Percentiles rank a stretch among this genome's conserved stretches.
phyloP scores from a whole-genome alignment of 2,329 filamentous ascomycete species.

The Alternaria postmessia region DNA sequence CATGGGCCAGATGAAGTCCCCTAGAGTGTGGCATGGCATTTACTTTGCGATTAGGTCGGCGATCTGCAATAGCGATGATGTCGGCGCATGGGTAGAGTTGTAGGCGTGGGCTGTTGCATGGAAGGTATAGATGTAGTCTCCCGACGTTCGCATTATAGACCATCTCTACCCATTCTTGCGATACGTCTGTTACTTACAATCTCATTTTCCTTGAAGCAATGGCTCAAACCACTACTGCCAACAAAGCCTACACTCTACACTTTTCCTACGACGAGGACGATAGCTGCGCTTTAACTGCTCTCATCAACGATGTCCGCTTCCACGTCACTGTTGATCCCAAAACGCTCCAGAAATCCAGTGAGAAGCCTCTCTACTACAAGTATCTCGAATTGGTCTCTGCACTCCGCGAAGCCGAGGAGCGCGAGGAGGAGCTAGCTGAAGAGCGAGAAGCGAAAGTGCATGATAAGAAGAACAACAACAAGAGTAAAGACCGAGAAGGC shows the following conservation, averaged over 20 bases:
- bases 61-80: slow-evolving; percentile 12
- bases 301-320: slow-evolving; percentile 32
- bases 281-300: slow-evolving; percentile 20
- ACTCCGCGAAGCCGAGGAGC: slow-evolving; percentile 25
- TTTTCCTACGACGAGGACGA: slow-evolving; percentile 27
- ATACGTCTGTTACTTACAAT: background rate
- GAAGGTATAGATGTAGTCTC: slow-evolving; percentile 3
- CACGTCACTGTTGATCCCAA: slow-evolving; percentile 21
- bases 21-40: slow-evolving; percentile 9
- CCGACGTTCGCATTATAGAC: background rate
- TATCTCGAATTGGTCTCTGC: slow-evolving; percentile 26
- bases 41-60: slow-evolving; percentile 1
- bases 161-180: background rate
- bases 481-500: slow-evolving; percentile 4
- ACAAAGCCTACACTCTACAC: slow-evolving; percentile 21
- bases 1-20: slow-evolving; percentile 13
- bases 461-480: background rate
- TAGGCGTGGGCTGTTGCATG: background rate
- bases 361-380: slow-evolving; percentile 27
- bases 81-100: slow-evolving; percentile 3
- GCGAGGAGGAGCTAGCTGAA: slow-evolving; percentile 19
- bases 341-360: slow-evolving; percentile 19
- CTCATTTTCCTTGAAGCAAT: slow-evolving; percentile 5
- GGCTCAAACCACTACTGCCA: slow-evolving; percentile 10
- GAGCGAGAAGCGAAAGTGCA: slow-evolving; percentile 8